Evolutionary conservation across 345 rosid species (phyloP), one percentile per base, ranked within the genome.

Genomic region (Capsella bursapastoris): DNA sequence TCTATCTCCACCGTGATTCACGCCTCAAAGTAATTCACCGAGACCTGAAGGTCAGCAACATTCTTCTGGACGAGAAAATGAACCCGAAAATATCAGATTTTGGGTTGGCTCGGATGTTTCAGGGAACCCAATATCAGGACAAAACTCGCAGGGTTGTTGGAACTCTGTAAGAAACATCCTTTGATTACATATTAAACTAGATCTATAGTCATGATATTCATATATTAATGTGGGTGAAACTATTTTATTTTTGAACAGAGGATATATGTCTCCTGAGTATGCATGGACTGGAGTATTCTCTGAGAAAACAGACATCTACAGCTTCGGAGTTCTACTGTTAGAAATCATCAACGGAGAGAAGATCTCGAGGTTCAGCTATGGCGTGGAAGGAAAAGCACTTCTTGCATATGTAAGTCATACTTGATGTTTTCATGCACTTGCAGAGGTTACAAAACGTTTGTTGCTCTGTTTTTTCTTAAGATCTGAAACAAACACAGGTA

Each of bases 221-320:
- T 28, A 63, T 63, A 43, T 1, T 62, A 13, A 28, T 41, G 7
- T 62, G 37, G 18, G 61, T 31, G 25, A 25, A 41, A 41, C 11
- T 41, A 41, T 25, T 13, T 61, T 51, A 10, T 47, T 1, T 44
- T 15, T 61, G 52, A 0, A n/a, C 80, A 86, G 95, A 51, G 89
- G 95, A 16, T 90, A 87, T 44, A 89, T 87, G 92, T 72, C 97
- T 14, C 92, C 90, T 1, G 89, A 89, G 64, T 85, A 91, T 58
- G 95, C 91, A 13, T 77, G 85, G 88, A 69, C 57, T 16, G 91
- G 91, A 0, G 44, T 70, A 15, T 89, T 86, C 64, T 91, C 95
- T 0, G 66, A 77, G 28, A 89, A 91, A 69, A 87, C 92, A 0
- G 92, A 91, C 40, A 84, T 89, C 1, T 89, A 80, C 12, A 87